A percentile compares a stretch with the other conserved stretches of the same genome.
Evolutionary conservation across 495 filamentous ascomycete species (phyloP).

Genomic region (Neurospora cerealis): DNA sequence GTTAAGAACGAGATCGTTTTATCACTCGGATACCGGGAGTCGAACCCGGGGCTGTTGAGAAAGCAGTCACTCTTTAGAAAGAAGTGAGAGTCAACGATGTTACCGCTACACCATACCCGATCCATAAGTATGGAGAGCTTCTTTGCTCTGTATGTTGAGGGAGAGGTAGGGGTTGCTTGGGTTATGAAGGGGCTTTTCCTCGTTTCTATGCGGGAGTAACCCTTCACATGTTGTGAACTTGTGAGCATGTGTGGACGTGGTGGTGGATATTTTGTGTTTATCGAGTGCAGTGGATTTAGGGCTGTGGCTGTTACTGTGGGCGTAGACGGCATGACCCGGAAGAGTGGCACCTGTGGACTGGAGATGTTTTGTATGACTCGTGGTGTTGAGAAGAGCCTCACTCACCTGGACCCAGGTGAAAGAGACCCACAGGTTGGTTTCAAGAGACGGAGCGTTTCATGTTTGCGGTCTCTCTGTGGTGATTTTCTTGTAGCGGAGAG

Average conservation of each 20-base stretch:
- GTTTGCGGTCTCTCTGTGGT: background rate
- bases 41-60: background rate
- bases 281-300: background rate
- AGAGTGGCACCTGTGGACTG: background rate
- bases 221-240: background rate
- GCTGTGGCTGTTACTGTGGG: background rate
- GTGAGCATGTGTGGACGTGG: background rate
- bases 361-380: background rate
- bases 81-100: background rate
- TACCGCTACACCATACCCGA: background rate
- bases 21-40: background rate
- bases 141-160: background rate
- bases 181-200: background rate
- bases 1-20: background rate
- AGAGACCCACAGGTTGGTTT: background rate
- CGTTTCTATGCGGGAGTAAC: background rate
- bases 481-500: background rate
- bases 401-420: background rate
- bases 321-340: background rate
- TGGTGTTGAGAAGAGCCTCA: background rate
- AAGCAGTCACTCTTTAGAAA: background rate
- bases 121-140: background rate
- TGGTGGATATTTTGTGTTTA: background rate
- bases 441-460: background rate
- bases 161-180: background rate